Evolutionary conservation across 225 moss, liverwort and hornwort genomes (phyloP), one percentile per base, ranked within the genome.

Genomic region (Pleurozium schreberi): DNA sequence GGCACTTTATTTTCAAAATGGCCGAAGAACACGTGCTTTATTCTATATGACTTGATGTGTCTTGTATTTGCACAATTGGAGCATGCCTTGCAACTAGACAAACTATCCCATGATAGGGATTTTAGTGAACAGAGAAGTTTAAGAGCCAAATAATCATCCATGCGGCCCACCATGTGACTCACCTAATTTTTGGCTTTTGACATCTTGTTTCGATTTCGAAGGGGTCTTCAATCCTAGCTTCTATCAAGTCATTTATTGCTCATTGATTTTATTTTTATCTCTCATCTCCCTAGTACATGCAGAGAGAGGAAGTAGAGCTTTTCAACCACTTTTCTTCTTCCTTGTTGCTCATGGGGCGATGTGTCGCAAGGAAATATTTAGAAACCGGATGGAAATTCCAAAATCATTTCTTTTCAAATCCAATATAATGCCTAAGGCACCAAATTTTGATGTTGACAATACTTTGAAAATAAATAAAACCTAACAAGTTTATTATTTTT

Each of bases 101-200:
- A 36, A 77, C 14, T 23, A 4, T 2, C 9, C 0, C 2, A 0
- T 26, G 2, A 55, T 55, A 55, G 23, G 1, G 17, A 53, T 25
- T 38, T 2, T 38, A 55, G 3, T 0, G 0, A 0, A 1, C 8
- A 38, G 0, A 2, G 0, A 34, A 26, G 78, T 16, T 10, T 78
- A 78, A 3, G 17, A 55, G 38, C 16, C 9, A 55, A 38, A 77
- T 34, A 25, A n/a, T 0, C 55, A 38, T 38, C 6, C 0, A 9
- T 15, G 2, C 0, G 4, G 0, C 1, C 8, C 1, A 50, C 19
- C 1, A 12, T 12, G 12, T 9, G 9, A 36, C 2, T 75, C 33
- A 12, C 0, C 7, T 0, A 75, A 49, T 19, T 75, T 75, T 30
- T 33, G 1, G 9, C 19, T 49, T 0, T 30, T 26, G 47, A 47